These are phyloP conservation scores for Solanum paucissectum DNA, from an alignment of 257 asterid genomes.

Conservation along the genomic window DNA sequence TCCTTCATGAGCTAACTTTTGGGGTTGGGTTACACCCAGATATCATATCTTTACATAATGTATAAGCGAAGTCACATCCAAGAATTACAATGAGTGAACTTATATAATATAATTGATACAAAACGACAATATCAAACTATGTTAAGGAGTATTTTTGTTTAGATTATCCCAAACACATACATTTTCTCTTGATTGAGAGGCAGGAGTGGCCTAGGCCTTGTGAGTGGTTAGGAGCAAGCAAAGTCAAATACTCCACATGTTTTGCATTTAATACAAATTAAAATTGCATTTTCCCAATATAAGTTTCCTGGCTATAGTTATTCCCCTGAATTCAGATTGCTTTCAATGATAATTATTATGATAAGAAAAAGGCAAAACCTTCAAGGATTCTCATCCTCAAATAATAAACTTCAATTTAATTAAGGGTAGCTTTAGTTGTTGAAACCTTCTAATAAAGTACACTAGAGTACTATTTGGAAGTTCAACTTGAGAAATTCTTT, in stretches of 20 bases:
- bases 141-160: background rate
- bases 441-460: background rate
- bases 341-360: background rate
- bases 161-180: background rate
- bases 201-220: background rate
- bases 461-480: background rate
- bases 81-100: background rate
- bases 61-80: background rate
- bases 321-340: background rate
- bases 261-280: constrained; percentile 1
- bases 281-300: background rate
- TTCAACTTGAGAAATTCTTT: background rate
- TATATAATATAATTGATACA: background rate
- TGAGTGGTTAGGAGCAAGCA: background rate
- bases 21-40: too few species aligned
- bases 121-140: background rate
- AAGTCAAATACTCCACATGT: constrained; percentile 1
- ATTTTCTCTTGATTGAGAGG: background rate
- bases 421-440: background rate
- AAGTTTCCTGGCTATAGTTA: background rate
- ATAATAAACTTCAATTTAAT: background rate
- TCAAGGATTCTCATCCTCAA: background rate
- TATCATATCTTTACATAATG: too few species aligned
- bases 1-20: too few species aligned
- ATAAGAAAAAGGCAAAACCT: background rate